phyloP scores from a whole-genome alignment of 495 filamentous ascomycete genomes.

The Neurospora sp. region DNA sequence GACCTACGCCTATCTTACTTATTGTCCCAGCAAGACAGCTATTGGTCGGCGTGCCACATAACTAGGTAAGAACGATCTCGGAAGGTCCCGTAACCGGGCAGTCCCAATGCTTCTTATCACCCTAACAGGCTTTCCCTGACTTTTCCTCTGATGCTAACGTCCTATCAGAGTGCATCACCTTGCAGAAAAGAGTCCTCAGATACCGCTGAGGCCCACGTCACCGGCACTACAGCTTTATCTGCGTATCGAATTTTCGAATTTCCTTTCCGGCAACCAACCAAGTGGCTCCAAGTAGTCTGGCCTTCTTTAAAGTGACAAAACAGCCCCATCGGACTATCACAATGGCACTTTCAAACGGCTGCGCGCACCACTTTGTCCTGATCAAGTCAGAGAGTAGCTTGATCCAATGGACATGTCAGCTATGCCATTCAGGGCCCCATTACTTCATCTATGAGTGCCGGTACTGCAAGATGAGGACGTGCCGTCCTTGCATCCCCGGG shows the following conservation, averaged over 20 bases:
- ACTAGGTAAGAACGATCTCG: not conserved
- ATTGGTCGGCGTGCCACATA: not conserved
- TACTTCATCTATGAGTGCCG: slow-evolving; percentile 76
- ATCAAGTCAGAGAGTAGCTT: slow-evolving; percentile 68
- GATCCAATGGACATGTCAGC: slow-evolving; percentile 66
- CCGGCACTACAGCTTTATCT: not conserved
- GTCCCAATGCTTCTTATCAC: not conserved
- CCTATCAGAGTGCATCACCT: not conserved
- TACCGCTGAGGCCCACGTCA: not conserved
- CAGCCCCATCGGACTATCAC: not conserved
- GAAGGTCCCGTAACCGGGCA: not conserved
- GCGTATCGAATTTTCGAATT: not conserved
- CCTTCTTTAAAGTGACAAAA: not conserved
- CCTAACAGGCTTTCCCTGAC: not conserved
- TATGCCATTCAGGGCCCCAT: slow-evolving; percentile 69
- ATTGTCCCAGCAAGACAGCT: not conserved
- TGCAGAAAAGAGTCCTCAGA: not conserved
- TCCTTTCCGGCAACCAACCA: not conserved
- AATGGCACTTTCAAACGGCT: slow-evolving; percentile 56
- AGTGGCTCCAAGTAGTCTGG: not conserved
- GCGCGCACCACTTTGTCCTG: slow-evolving; percentile 62
- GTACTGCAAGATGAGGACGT: slow-evolving; percentile 69
- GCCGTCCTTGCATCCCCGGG: slow-evolving; percentile 53
- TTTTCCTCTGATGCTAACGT: not conserved
- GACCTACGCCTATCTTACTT: not conserved